Base-by-base conservation (phyloP, 202 grass and related monocot genomes). In the Bolboschoenoplectus hybrid region DNA sequence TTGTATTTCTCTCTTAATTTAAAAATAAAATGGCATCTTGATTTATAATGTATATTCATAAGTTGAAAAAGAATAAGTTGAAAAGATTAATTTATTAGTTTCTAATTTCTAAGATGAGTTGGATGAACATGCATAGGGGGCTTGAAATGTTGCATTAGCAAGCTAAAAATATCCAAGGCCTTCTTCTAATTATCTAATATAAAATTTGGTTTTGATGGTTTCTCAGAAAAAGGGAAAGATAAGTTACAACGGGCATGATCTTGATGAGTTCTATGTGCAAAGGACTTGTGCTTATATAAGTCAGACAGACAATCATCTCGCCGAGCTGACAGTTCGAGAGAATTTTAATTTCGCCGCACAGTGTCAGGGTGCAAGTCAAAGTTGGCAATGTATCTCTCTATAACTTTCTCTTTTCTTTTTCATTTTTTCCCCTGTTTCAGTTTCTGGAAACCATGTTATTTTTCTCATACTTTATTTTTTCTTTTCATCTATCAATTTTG, bases 221-320 rank as follows among this genome's bases (percentile, higher is more conserved):
- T 9, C 1, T 82, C 79, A 95, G 93, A 90, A 63, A 92, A 81
- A 56, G 81, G 93, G 93, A 82, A 36, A 82, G 40, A 86, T 95
- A 52, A 88, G 51, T 50, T 95, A 95, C 52, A 94, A 95, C 68
- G 93, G 90, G 7, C 34, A 19, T 51, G 20, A 14, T 35, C 89
- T 95, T 11, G 63, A 86, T 86, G 84, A 95, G 4, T 95, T 95
- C 73, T 86, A 38, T 86, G 90, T 92, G 38, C 87, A 91, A 88
- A 81, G 93, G 89, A 92, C 93, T 80, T 88, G 85, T 82, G 93
- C 90, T 52, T 95, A 95, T 80, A 91, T 95, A 38, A 92, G 93
- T 73, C 93, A 95, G 87, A 92, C 82, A 66, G 93, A 95, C 81
- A 89, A 95, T 47, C 91, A 95, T 85, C 80, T 95, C 26, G 93